Conservation (phyloP, 2,329 filamentous ascomycete genomes). For the Incumbomyces delicatus region DNA sequence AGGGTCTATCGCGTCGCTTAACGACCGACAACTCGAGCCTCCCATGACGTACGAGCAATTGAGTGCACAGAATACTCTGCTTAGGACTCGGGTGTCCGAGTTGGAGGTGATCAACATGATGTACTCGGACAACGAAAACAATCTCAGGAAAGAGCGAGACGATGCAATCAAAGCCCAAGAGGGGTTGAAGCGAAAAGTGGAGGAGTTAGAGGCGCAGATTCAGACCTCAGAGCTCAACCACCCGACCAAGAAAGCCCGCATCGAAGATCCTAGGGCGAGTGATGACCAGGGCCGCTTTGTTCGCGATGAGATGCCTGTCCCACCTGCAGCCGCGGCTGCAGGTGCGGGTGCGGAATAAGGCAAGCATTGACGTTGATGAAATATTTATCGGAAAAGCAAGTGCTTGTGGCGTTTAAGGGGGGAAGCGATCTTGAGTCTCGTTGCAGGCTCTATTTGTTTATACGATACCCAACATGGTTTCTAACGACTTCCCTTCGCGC, state of each 20-base stretch:
- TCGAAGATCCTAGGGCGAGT: background rate
- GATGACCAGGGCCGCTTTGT: background rate
- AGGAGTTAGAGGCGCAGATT: constrained; percentile 58
- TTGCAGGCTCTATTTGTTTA: background rate
- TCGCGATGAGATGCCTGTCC: background rate
- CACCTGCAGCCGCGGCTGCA: background rate
- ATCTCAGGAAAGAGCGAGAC: constrained; percentile 56
- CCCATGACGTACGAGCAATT: constrained; percentile 67
- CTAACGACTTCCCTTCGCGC: constrained; percentile 4
- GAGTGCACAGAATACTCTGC: constrained; percentile 65
- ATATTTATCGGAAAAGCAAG: too few species aligned
- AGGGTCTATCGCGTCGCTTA: constrained; percentile 46
- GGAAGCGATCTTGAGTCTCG: background rate
- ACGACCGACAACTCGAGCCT: constrained; percentile 56
- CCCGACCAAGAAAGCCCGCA: constrained; percentile 13
- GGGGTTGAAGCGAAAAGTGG: constrained; percentile 69
- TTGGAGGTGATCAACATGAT: constrained; percentile 80
- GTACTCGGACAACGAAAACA: constrained; percentile 44
- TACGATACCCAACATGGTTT: constrained; percentile 7
- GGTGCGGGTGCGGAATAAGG: too few species aligned
- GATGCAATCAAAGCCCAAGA: constrained; percentile 71
- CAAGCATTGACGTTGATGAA: too few species aligned
- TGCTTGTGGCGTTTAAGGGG: too few species aligned
- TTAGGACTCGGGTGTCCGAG: constrained; percentile 94
- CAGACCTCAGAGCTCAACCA: constrained; percentile 22